Conservation (phyloP, 768 basidiomycete genomes). For the Leccinum imitatum region DNA sequence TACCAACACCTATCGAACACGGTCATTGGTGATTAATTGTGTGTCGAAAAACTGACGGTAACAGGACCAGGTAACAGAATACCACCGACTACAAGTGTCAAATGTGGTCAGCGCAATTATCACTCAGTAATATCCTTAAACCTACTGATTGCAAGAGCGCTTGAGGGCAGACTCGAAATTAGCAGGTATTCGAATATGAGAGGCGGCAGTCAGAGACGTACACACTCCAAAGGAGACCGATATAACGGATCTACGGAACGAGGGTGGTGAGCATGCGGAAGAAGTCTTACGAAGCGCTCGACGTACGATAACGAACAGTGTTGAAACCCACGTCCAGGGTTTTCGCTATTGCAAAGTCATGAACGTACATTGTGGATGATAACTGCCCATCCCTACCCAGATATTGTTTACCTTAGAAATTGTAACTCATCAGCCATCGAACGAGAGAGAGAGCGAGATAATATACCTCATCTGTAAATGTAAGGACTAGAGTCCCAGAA, state of each 20-base stretch:
- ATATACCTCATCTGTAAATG: conserved; percentile 13
- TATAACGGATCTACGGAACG: neutral
- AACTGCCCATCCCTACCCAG: neutral
- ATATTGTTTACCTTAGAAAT: conserved; percentile 6
- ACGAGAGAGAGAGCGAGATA: too few species aligned
- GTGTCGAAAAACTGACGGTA: neutral
- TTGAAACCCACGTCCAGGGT: conserved; percentile 2
- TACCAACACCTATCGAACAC: neutral
- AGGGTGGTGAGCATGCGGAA: neutral
- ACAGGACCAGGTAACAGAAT: neutral
- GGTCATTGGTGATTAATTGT: neutral
- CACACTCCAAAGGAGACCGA: neutral
- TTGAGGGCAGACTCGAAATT: neutral
- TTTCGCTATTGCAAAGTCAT: neutral
- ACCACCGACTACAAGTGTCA: neutral
- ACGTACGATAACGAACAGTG: neutral
- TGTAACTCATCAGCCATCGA: neutral
- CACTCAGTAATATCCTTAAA: neutral
- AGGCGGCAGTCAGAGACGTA: neutral
- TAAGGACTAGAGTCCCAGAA: conserved; percentile 9
- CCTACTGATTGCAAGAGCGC: neutral
- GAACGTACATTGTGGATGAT: neutral
- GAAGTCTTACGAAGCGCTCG: neutral
- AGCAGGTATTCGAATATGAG: neutral
- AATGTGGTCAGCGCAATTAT: neutral